A percentile compares a stretch with the other conserved stretches of the same genome.
Conservation (phyloP, 2,329 filamentous ascomycete species). For the Aspergillus sp. region DNA sequence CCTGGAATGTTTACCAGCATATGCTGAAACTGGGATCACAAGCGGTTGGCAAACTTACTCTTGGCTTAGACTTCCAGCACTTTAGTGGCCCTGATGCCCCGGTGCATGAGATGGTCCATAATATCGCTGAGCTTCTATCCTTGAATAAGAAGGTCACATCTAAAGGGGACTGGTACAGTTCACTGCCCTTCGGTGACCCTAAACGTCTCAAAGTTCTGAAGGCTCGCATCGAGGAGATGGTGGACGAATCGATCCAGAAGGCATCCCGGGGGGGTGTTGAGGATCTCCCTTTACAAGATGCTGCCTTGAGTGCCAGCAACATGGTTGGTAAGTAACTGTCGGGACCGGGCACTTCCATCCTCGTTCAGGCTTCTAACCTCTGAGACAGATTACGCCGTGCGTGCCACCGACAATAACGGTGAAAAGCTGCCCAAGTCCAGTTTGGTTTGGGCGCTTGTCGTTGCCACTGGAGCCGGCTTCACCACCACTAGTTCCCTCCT, state of each 20-base stretch:
- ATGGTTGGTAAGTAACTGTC: too few species aligned
- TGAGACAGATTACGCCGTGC: constrained; percentile 57
- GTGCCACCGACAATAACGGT: constrained; percentile 56
- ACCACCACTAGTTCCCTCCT: constrained; percentile 60
- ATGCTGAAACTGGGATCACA: constrained; percentile 51
- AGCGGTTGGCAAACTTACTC: constrained; percentile 45
- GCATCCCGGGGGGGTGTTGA: constrained; percentile 22
- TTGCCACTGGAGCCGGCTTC: constrained; percentile 59
- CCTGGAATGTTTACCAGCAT: constrained; percentile 52
- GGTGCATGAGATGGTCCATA: constrained; percentile 52
- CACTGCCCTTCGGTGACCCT: constrained; percentile 59
- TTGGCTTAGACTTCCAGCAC: constrained; percentile 48
- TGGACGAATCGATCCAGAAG: constrained; percentile 22
- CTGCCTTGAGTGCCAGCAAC: constrained; percentile 40
- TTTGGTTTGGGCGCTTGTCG: constrained; percentile 47
- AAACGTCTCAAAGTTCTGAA: constrained; percentile 34
- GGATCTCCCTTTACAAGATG: constrained; percentile 41
- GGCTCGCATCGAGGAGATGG: constrained; percentile 19
- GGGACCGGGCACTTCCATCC: too few species aligned
- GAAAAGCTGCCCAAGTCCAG: constrained; percentile 51
- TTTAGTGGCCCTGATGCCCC: constrained; percentile 46
- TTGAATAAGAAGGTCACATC: constrained; percentile 61
- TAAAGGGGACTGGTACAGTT: constrained; percentile 56
- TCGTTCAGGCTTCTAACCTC: too few species aligned
- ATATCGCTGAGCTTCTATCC: constrained; percentile 52